Evolutionary conservation across 1,139 yeast genomes (phyloP), one percentile per base, ranked within the genome.

Genomic region (Chernovozyma aurita): DNA sequence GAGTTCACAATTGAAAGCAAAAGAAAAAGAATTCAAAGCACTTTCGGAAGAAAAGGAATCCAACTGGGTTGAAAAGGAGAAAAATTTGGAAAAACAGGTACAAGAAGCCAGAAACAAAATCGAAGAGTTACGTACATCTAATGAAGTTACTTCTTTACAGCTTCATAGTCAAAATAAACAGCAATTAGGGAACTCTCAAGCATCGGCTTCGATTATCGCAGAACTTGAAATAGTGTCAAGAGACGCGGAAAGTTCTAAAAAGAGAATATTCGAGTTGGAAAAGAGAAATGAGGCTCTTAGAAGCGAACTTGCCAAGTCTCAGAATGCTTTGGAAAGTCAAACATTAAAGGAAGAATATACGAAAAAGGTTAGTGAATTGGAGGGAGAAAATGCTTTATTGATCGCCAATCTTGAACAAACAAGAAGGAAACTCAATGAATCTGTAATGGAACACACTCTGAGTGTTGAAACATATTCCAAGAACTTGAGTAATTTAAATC

Each of bases 211-310:
- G 0, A 45, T 63, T 3, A 46, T 65, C 47, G 70, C 73, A 2
- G 86, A 81, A 48, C 63, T 84, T 25, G 88, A 81, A 39, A 65
- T 84, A 30, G 72, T 85, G 9, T 72, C 80, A 2, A 73, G 86
- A 43, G 96, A 88, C 48, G 75, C 85, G 9, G 95, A 85, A 49
- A 60, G 78, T 20, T 76, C 87, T 28, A 85, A 85, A 48, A 66
- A 77, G 37, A 70, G 94, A 39, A 73, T 80, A 2, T 57, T 77
- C 37, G 88, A 84, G 47, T 71, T 88, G 37, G 95, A 87, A 54
- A 76, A 75, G 46, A 70, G 95, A 43, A 90, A 87, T 51, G 85
- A 84, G 50, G 80, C 79, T 38, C 65, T 88, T 41, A 73, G 88
- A 41, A 69, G 78, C 21, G 83, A 84, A 39, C 55, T 87, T 34